A percentile compares a stretch with the other conserved stretches of the same genome.
Conservation (phyloP, 108 stramenopile genomes). For the Fragilariopsis cylindrus region DNA sequence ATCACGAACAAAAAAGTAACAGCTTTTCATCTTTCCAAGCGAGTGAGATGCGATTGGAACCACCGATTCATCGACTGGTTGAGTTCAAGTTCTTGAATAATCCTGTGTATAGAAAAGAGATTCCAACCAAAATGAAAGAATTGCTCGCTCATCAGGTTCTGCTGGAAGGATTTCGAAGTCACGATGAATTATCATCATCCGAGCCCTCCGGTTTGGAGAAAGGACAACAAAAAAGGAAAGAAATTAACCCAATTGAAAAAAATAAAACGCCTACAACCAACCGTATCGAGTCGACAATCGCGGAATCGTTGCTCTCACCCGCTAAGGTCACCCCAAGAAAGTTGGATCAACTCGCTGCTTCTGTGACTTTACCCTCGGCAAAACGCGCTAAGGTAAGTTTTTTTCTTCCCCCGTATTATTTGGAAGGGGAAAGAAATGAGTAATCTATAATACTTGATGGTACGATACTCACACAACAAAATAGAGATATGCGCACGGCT, state of each 20-base stretch:
- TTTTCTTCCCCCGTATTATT: background rate
- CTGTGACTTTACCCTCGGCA: background rate
- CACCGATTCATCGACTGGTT: slow-evolving; percentile 68
- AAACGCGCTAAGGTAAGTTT: slow-evolving; percentile 5
- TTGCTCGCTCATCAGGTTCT: slow-evolving; percentile 67
- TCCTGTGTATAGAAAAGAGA: background rate
- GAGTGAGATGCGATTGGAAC: slow-evolving; percentile 63
- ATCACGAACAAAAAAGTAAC: slow-evolving; percentile 27
- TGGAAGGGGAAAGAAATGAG: background rate
- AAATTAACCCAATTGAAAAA: background rate
- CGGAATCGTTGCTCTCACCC: background rate
- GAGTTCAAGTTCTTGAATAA: slow-evolving; percentile 34
- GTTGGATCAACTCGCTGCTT: slow-evolving; percentile 3
- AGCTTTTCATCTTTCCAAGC: background rate
- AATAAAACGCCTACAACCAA: slow-evolving; percentile 8
- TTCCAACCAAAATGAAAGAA: slow-evolving; percentile 47
- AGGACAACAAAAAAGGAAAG: background rate
- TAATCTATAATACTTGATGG: background rate
- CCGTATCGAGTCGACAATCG: background rate
- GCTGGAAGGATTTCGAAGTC: slow-evolving; percentile 52
- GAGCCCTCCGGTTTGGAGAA: background rate
- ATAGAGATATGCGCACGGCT: background rate
- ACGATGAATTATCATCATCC: slow-evolving; percentile 16
- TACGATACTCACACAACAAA: background rate
- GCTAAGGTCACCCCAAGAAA: slow-evolving; percentile 21